A percentile compares a stretch with the other conserved stretches of the same genome.
These are phyloP conservation scores for Leccinum fibrillosum DNA, from an alignment of 768 basidiomycete species.

Conservation along the genomic window DNA sequence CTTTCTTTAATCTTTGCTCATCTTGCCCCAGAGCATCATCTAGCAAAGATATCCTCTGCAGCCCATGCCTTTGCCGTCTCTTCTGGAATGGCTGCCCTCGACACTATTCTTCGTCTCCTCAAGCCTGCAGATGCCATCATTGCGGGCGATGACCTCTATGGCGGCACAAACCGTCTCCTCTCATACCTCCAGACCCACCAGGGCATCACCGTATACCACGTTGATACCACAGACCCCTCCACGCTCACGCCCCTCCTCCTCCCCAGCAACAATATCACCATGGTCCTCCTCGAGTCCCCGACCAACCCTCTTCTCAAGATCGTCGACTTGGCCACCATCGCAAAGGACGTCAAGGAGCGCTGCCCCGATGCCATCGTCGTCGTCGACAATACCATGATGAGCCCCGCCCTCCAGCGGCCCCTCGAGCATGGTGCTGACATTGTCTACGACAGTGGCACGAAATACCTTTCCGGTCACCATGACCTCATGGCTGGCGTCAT, in stretches of 20 bases:
- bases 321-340: slow-evolving; percentile 82
- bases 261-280: slow-evolving; percentile 67
- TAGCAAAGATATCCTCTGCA: slow-evolving; percentile 95
- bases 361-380: slow-evolving; percentile 81
- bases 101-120: slow-evolving; percentile 89
- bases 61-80: slow-evolving; percentile 88
- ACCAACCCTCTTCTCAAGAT: slow-evolving; percentile 98
- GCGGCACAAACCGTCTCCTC: slow-evolving; percentile 94
- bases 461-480: slow-evolving; percentile 97
- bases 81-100: slow-evolving; percentile 97
- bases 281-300: slow-evolving; percentile 96
- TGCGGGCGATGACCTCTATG: slow-evolving; percentile 96
- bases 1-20: background rate
- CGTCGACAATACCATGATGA: slow-evolving; percentile 99
- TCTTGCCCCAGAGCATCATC: slow-evolving; percentile 74
- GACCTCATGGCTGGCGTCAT: slow-evolving; percentile 99
- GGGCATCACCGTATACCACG: slow-evolving; percentile 87
- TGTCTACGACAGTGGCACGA: slow-evolving; percentile 97
- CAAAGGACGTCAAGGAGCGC: slow-evolving; percentile 76
- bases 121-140: slow-evolving; percentile 96
- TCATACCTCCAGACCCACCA: slow-evolving; percentile 84
- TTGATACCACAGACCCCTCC: slow-evolving; percentile 81
- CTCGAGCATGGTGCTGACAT: slow-evolving; percentile 95
- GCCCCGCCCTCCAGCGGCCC: slow-evolving; percentile 93
- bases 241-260: slow-evolving; percentile 62